Conservation (phyloP, 1,139 yeast species). For the Hyphopichia fennica region DNA sequence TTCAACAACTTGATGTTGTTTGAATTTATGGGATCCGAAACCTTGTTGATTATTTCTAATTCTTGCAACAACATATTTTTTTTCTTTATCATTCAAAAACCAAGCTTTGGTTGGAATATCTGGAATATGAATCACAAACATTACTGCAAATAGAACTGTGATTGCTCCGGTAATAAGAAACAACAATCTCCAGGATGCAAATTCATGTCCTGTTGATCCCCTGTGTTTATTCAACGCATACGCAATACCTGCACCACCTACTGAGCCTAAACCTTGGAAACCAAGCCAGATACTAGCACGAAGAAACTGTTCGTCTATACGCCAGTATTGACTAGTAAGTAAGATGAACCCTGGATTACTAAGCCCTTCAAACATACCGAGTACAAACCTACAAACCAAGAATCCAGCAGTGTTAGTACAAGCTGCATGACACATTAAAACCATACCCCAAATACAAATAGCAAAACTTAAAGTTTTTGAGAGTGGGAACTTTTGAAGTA, state of each 20-base stretch:
- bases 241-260: conserved; percentile 26
- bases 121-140: conserved; percentile 26
- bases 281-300: conserved; percentile 30
- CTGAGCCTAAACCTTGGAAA: conserved; percentile 30
- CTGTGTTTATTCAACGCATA: conserved; percentile 19
- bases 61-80: conserved; percentile 25
- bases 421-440: conserved; percentile 27
- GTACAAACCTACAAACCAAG: conserved; percentile 27
- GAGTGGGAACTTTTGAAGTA: conserved; percentile 39
- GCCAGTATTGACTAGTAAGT: conserved; percentile 36
- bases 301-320: conserved; percentile 21
- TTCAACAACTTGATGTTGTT: conserved; percentile 53
- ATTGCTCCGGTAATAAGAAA: conserved; percentile 30
- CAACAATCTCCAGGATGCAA: conserved; percentile 33
- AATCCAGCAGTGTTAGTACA: conserved; percentile 29
- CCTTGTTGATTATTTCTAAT: conserved; percentile 41
- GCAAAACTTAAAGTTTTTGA: conserved; percentile 24
- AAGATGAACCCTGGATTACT: conserved; percentile 59
- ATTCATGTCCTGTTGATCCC: conserved; percentile 14
- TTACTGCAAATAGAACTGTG: conserved; percentile 25
- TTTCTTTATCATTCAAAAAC: conserved; percentile 33
- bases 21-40: conserved; percentile 54
- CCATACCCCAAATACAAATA: conserved; percentile 30
- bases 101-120: conserved; percentile 50
- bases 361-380: conserved; percentile 59